Evolutionary conservation across 176 grass and related monocot species (phyloP), one percentile per base, ranked within the genome.

Genomic region (Melocanna baccifera): DNA sequence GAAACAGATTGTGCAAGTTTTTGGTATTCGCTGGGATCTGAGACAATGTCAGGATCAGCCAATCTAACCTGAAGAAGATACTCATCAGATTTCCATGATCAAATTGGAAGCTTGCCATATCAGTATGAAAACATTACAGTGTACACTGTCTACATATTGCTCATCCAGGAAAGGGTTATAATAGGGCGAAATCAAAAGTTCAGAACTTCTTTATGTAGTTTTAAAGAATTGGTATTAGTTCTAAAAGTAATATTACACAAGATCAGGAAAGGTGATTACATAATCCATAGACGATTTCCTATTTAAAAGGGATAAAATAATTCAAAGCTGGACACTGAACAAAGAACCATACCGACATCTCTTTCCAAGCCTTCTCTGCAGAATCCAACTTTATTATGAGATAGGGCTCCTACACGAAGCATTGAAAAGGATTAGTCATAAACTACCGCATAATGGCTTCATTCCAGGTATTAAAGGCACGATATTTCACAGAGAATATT

Each of bases 11-110:
- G 95, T 25, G 95, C 92, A 55, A 95, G 87, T 86, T 93, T 98
- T 87, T 98, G 95, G 83, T 98, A 98, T 65, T 93, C 92, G 1
- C 81, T 93, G 53, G 86, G 95, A 91, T 98, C 90, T 32, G 95
- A 95, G 29, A 90, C 83, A 62, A 95, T 78, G 80, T 91, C 95
- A 87, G 95, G 95, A 85, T 98, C 95, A 43, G 89, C 95, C 86
- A 98, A 85, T 88, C 92, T 95, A 86, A 93, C 85, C 95, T 98
- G 88, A 84, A 85, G 48, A 42, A 81, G 56, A 86, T 29, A 74
- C 14, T 30, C 20, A 84, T 81, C 20, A 90, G 64, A 70, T 30
- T 68, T n/a, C 5, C 34, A 0, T 8, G 15, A 36, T 5, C 7
- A 43, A 74, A 80, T 0, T 25, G 29, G 3, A 86, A 12, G 0